A percentile compares a stretch with the other conserved stretches of the same genome.
Evolutionary conservation across 306 rosid genomes (phyloP).

Genomic region (Citrullus colocynthis): DNA sequence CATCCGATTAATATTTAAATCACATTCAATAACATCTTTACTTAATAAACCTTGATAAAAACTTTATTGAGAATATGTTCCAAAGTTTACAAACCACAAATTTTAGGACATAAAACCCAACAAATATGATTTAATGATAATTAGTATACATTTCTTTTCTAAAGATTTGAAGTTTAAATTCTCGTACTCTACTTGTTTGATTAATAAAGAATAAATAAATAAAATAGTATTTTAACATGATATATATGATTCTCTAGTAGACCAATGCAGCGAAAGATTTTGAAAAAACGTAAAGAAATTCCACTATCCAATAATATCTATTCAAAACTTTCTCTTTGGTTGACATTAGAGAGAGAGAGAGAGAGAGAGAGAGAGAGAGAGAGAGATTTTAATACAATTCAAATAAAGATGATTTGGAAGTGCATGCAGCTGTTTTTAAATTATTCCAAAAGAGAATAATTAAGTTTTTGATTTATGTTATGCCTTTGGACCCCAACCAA

Average conservation of each 20-base stretch:
- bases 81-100: too few relatives aligned
- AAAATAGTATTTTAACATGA: too few relatives aligned
- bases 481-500: constrained; percentile 4
- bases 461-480: not conserved
- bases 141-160: too few relatives aligned
- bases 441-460: not conserved
- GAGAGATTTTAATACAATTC: not conserved
- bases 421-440: not conserved
- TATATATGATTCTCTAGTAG: not conserved
- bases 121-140: too few relatives aligned
- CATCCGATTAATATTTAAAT: too few relatives aligned
- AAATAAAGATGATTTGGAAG: not conserved
- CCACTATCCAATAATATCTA: not conserved
- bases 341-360: not conserved
- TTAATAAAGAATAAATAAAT: too few relatives aligned
- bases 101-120: too few relatives aligned
- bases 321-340: not conserved
- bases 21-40: too few relatives aligned
- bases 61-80: too few relatives aligned
- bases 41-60: too few relatives aligned
- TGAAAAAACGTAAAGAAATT: not conserved
- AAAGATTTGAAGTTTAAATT: too few relatives aligned
- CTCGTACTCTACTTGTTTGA: too few relatives aligned
- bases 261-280: not conserved
- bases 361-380: not conserved